Conservation (phyloP, 2,329 filamentous ascomycete species). For the Macrophomina tecta region DNA sequence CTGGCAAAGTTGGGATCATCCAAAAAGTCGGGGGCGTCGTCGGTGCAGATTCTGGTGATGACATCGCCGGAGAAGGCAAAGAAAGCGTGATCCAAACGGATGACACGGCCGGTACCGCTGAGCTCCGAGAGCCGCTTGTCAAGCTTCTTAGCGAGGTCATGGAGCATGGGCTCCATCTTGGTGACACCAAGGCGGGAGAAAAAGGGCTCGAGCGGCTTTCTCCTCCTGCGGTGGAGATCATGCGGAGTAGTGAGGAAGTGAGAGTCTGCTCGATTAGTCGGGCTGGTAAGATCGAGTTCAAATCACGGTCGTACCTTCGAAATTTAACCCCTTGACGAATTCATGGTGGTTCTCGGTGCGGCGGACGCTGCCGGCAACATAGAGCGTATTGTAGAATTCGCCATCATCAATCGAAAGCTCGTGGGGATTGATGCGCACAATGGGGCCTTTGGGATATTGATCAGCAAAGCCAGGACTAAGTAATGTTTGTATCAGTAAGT, state of each 20-base stretch:
- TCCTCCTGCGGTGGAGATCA: constrained; percentile 30
- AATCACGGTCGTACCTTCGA: background rate
- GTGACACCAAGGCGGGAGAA: background rate
- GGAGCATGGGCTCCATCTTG: background rate
- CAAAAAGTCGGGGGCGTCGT: constrained; percentile 27
- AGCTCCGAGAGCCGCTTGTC: background rate
- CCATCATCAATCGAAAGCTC: constrained; percentile 31
- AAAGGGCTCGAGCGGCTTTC: constrained; percentile 35
- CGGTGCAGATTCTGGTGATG: constrained; percentile 34
- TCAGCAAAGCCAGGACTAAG: too few relatives aligned
- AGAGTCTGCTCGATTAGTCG: background rate
- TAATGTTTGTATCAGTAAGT: too few relatives aligned
- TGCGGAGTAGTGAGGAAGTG: background rate
- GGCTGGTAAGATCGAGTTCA: background rate
- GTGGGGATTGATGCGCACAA: constrained; percentile 30
- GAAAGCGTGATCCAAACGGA: constrained; percentile 20
- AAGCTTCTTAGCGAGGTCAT: constrained; percentile 30
- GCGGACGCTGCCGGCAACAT: constrained; percentile 32
- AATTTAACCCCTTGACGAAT: background rate
- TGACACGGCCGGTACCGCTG: background rate
- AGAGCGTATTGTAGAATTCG: background rate
- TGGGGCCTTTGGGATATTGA: constrained; percentile 10
- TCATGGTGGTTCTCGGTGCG: constrained; percentile 27
- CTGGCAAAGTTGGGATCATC: constrained; percentile 30
- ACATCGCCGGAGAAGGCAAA: constrained; percentile 38